Conservation (phyloP, 1,139 yeast genomes). For the Debaryomyces subglobosus region DNA sequence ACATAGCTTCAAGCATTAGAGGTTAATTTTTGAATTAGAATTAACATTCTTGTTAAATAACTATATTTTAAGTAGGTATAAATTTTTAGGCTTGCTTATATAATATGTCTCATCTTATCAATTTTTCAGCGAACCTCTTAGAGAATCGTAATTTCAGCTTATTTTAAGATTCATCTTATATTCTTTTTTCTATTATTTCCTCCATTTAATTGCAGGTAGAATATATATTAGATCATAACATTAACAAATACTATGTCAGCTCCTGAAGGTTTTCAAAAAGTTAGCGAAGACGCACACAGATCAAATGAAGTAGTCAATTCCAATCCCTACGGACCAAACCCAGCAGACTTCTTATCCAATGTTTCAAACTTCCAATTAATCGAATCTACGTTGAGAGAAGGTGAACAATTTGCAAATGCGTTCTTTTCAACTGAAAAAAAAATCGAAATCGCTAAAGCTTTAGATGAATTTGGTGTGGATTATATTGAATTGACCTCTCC, state of each 20-base stretch:
- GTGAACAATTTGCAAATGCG: slow-evolving; percentile 64
- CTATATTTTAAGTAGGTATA: neutral
- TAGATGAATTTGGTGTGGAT: slow-evolving; percentile 63
- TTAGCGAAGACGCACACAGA: slow-evolving; percentile 31
- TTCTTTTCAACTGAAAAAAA: slow-evolving; percentile 57
- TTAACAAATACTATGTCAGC: slow-evolving; percentile 20
- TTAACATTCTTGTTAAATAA: neutral
- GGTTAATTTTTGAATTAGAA: neutral
- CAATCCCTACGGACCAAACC: slow-evolving; percentile 63
- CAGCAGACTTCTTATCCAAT: slow-evolving; percentile 58
- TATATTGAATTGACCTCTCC: slow-evolving; percentile 63
- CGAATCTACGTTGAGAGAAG: slow-evolving; percentile 61
- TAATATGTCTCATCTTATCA: slow-evolving; percentile 4
- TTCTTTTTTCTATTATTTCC: neutral
- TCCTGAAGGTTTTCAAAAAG: slow-evolving; percentile 34
- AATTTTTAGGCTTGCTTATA: neutral
- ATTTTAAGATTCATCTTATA: neutral
- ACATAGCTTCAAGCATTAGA: neutral
- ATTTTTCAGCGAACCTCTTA: slow-evolving; percentile 6
- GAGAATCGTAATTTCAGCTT: slow-evolving; percentile 2
- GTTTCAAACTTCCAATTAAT: slow-evolving; percentile 55
- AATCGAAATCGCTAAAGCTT: slow-evolving; percentile 58
- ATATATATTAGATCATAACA: neutral
- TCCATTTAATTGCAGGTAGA: neutral
- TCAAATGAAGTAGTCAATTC: slow-evolving; percentile 18